Base-by-base conservation (phyloP, 2,329 filamentous ascomycete species). In the Penicillium fuscoglaucum region DNA sequence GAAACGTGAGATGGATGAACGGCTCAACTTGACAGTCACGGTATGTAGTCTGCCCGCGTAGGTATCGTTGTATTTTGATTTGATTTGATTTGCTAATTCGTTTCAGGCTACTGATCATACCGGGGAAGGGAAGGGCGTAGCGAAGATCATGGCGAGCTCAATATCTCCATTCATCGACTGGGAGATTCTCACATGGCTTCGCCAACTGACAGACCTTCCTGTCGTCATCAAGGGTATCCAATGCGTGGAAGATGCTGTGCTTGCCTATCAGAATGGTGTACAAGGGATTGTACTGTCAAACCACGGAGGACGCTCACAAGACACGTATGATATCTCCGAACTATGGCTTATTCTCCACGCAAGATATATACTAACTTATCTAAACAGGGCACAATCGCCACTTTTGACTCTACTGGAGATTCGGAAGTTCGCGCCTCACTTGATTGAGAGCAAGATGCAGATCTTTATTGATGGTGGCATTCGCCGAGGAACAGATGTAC, bases 401-500 rank as follows among this genome's bases (percentile, higher is more conserved):
- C 78, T 90, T 31, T 70, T 88, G 35, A 80, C 85, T 0, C 68
- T 90, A 4, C 72, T 90, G 1, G 87, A 90, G 72, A 77, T 90
- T 60, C 85, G 85, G 57, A 80, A 80, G 63, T 82, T 82, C 61
- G 31, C 31, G 4, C 31, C 31, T 33, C 31, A 33, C 31, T 33
- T 33, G 31, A 33, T 33, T 33, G 31, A 33, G 31, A 13, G 31
- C 28, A 73, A 74, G 52, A 77, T 89, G 69, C 84, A 88, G 66
- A 82, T 90, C 0, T 84, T 82, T 52, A 75, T 90, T 4, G 87
- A 90, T 61, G 85, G 87, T 0, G 87, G 87, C 0, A 80, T 90
- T 31, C 79, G 81, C n/a, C 76, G 86, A 19, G 87, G 87, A 0
- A 84, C 85, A 0, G 87, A 90, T 66, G 83, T 90, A 3, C 79